Percentiles rank a stretch among this genome's conserved stretches.
phyloP scores from a whole-genome alignment of 768 basidiomycete genomes.

The Suillus decipiens region DNA sequence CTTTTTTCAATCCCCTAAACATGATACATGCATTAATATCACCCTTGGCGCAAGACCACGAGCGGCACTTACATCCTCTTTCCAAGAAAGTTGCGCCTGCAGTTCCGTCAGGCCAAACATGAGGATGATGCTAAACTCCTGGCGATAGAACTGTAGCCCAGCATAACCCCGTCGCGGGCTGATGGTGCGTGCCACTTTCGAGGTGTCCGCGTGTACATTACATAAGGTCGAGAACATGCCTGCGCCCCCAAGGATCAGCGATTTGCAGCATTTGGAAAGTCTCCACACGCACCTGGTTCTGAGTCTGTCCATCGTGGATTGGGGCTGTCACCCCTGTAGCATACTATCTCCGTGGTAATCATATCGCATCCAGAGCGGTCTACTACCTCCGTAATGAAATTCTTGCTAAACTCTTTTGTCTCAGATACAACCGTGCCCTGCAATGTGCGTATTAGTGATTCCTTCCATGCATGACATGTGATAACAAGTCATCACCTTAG shows the following conservation, averaged over 20 bases:
- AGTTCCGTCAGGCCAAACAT: constrained; percentile 48
- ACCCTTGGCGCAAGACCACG: not conserved
- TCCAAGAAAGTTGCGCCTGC: constrained; percentile 49
- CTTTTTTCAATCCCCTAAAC: constrained; percentile 23
- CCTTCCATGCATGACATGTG: not conserved
- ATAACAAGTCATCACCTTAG: constrained; percentile 21
- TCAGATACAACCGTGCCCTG: constrained; percentile 33
- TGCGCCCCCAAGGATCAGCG: constrained; percentile 12
- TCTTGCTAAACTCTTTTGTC: constrained; percentile 33
- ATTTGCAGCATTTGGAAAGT: not conserved
- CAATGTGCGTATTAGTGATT: not conserved
- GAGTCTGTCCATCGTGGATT: constrained; percentile 33
- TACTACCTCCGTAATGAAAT: constrained; percentile 32
- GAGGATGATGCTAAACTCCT: constrained; percentile 41
- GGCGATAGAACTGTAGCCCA: constrained; percentile 31
- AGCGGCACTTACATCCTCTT: constrained; percentile 36
- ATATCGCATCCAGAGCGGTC: constrained; percentile 29
- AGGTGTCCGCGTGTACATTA: constrained; percentile 28
- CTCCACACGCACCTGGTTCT: constrained; percentile 25
- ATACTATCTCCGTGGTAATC: constrained; percentile 33
- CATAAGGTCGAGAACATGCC: constrained; percentile 31
- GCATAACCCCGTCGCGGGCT: constrained; percentile 33
- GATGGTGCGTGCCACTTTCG: constrained; percentile 30
- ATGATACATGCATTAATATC: constrained; percentile 2
- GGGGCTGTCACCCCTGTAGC: constrained; percentile 26